Base-by-base conservation (phyloP, 83 land plant genomes). In the Thuja plicata region DNA sequence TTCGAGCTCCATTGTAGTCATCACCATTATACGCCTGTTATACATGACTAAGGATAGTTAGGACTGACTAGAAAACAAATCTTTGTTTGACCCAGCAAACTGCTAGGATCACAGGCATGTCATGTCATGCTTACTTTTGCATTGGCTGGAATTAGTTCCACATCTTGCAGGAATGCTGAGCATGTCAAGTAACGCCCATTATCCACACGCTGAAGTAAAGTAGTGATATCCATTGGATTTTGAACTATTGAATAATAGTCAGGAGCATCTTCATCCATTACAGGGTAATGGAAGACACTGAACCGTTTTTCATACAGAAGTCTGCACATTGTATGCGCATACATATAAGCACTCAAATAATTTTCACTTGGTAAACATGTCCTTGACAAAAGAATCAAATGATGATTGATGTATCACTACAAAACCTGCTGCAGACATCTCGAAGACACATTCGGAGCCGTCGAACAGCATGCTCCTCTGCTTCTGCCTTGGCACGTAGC, bases 191-290 rank as follows among this genome's bases (percentile, higher is more conserved):
- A 98, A n/a, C 94, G 94, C 5, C 99, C 99, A 93, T 89, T 89
- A 89, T 98, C 99, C 35, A 97, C 99, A 87, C 90, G 94, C 87
- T 97, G 97, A 73, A 98, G 89, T 70, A 98, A 57, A 45, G 99
- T 98, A n/a, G 99, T 94, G 89, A 98, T 91, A 86, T 98, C 99
- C 99, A 97, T 98, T 3, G 99, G 99, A 62, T 94, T 97, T 62
- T 98, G 96, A 70, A 98, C 91, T 15, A 98, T 90, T 30, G 95
- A 84, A 70, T 92, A 96, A 88, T 98, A 97, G 50, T 97, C 94
- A 32, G 99, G 99, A 55, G 97, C 99, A 89, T 98, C 99, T 83
- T 98, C 99, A 88, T 96, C 99, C 87, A 85, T 78, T 54, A 98
- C 99, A 45, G 99, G 99, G 90, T 91, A 98, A 88, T 98, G 99